These are phyloP conservation scores for Podospora anserina DNA, from an alignment of 495 filamentous ascomycete genomes.

Conservation along the genomic window DNA sequence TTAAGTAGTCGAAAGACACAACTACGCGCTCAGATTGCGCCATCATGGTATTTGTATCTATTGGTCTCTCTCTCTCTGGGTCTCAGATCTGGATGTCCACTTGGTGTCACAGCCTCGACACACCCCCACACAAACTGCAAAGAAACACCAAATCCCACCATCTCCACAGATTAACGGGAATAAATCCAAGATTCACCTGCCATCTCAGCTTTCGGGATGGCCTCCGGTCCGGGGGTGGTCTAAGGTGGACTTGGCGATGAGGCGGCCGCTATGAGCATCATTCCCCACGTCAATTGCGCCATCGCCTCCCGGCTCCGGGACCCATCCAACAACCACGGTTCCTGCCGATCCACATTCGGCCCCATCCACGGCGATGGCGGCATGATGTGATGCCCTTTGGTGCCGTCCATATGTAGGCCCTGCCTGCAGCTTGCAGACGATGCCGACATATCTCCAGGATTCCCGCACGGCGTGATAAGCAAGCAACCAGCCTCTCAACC, in stretches of 20 bases:
- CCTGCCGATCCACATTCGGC: constrained; percentile 1
- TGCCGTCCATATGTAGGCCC: background rate
- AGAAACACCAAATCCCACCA: constrained; percentile 2
- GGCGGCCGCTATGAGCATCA: constrained; percentile 13
- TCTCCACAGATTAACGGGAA: constrained; percentile 6
- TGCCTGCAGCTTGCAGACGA: background rate
- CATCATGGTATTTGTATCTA: constrained; percentile 20
- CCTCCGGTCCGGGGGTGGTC: constrained; percentile 9
- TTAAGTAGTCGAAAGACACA: constrained; percentile 9
- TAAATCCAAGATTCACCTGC: constrained; percentile 2
- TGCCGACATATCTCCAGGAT: background rate
- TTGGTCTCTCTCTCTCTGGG: constrained; percentile 4
- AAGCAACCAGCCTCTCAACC: background rate
- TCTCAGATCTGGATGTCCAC: background rate
- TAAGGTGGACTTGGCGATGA: background rate
- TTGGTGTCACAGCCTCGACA: background rate
- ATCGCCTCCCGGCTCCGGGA: constrained; percentile 15
- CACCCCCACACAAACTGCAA: constrained; percentile 14
- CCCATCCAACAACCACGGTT: background rate
- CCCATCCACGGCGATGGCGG: background rate
- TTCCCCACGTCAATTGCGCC: constrained; percentile 26
- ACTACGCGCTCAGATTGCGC: constrained; percentile 26
- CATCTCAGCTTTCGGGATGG: background rate
- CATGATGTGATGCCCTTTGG: background rate
- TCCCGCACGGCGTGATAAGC: background rate